A percentile compares a stretch with the other conserved stretches of the same genome.
Evolutionary conservation across 2,329 filamentous ascomycete species (phyloP).

Genomic region (Pyrenophora graminea): DNA sequence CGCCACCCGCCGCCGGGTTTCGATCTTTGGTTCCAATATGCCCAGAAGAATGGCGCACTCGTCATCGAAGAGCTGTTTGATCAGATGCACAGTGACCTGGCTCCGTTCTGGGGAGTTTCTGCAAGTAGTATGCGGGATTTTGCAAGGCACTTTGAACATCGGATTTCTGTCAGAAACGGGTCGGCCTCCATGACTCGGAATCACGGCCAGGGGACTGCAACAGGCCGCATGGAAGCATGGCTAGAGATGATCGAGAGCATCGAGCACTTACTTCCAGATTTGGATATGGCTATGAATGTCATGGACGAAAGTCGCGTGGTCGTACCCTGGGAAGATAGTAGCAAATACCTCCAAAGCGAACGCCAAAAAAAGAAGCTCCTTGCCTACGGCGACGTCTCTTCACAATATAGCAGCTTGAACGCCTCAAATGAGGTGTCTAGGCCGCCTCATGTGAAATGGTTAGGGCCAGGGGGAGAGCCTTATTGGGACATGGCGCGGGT

Average conservation of each 20-base stretch:
- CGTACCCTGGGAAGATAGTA: conserved; percentile 53
- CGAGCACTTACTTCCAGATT: conserved; percentile 48
- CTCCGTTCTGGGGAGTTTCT: conserved; percentile 55
- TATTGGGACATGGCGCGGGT: conserved; percentile 52
- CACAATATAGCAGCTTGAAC: conserved; percentile 20
- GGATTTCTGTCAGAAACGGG: conserved; percentile 50
- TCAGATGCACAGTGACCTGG: conserved; percentile 56
- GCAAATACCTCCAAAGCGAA: conserved; percentile 45
- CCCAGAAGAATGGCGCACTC: conserved; percentile 48
- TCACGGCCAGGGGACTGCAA: conserved; percentile 13
- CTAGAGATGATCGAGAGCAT: conserved; percentile 47
- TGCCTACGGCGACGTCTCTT: conserved; percentile 29
- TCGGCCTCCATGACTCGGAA: conserved; percentile 37
- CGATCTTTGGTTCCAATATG: conserved; percentile 54
- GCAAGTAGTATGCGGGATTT: conserved; percentile 49
- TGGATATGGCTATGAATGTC: conserved; percentile 54
- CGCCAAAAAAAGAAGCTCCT: conserved; percentile 32
- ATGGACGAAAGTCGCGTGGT: conserved; percentile 57
- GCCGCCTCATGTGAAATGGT: conserved; percentile 39
- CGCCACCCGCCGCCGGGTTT: conserved; percentile 58
- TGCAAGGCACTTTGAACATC: conserved; percentile 45
- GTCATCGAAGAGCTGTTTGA: conserved; percentile 58
- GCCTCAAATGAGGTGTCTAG: conserved; percentile 28
- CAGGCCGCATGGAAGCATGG: conserved; percentile 51
- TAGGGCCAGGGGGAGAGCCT: conserved; percentile 23